Conservation (phyloP, 257 asterid genomes). For the Anisodus acutangulus region DNA sequence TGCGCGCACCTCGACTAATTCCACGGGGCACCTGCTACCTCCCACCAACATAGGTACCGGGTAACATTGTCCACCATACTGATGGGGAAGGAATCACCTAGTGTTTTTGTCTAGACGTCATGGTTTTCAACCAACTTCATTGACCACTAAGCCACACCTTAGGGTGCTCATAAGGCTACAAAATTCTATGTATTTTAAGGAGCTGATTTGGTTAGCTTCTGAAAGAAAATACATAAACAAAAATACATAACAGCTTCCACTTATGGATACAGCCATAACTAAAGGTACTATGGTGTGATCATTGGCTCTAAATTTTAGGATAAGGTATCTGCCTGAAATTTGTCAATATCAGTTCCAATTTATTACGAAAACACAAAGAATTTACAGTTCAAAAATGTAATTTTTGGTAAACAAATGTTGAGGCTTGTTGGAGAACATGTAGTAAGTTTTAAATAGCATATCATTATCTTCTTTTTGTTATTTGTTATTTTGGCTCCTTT, state of each 20-base stretch:
- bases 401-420: neutral
- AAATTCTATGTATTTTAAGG: neutral
- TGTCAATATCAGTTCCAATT: neutral
- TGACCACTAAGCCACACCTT: too few species aligned
- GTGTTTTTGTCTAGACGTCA: too few species aligned
- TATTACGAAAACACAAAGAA: neutral
- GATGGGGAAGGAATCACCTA: too few species aligned
- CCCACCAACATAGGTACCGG: too few species aligned
- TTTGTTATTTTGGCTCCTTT: neutral
- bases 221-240: neutral
- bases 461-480: constrained; percentile 11
- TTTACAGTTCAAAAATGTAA: neutral
- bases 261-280: neutral
- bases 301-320: neutral
- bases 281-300: neutral
- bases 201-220: neutral
- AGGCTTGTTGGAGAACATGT: neutral
- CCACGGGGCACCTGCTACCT: too few species aligned
- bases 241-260: neutral
- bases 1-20: too few species aligned
- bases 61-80: too few species aligned
- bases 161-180: too few species aligned
- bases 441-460: neutral
- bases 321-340: neutral
- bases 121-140: too few species aligned